Percentiles rank a stretch among this genome's conserved stretches.
These are phyloP conservation scores for Plantago ovata DNA, from an alignment of 257 asterid species.

Conservation along the genomic window DNA sequence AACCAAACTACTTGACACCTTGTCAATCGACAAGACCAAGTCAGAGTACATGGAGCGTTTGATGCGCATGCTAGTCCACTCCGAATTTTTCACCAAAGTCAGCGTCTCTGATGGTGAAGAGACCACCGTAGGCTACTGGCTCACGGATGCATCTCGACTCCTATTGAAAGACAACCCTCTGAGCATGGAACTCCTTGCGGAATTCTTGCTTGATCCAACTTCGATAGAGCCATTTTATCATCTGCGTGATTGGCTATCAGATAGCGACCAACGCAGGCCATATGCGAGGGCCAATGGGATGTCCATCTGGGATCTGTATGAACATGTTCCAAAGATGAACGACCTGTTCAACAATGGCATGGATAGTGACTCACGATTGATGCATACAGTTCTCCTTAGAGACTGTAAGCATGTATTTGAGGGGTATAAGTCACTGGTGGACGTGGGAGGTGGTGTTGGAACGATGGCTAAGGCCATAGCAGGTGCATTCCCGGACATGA, in stretches of 20 bases:
- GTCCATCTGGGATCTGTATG: background rate
- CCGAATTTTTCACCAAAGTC: slow-evolving; percentile 12
- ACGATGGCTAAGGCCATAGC: background rate
- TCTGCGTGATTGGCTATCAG: slow-evolving; percentile 12
- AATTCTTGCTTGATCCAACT: slow-evolving; percentile 3
- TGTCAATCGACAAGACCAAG: background rate
- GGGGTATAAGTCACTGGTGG: slow-evolving; percentile 18
- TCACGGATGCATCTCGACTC: slow-evolving; percentile 15
- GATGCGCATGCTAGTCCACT: slow-evolving; percentile 17
- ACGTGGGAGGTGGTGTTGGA: slow-evolving; percentile 16
- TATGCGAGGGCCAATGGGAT: slow-evolving; percentile 8
- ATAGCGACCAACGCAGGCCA: background rate
- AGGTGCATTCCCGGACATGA: slow-evolving; percentile 7
- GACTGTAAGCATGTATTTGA: slow-evolving; percentile 15
- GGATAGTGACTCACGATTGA: slow-evolving; percentile 13
- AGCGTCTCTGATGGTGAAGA: background rate
- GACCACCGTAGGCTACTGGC: slow-evolving; percentile 4
- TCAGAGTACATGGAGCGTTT: background rate
- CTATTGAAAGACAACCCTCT: slow-evolving; percentile 8
- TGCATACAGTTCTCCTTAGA: background rate
- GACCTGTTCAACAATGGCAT: slow-evolving; percentile 20
- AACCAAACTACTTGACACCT: slow-evolving; percentile 3
- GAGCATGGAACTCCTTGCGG: slow-evolving; percentile 14
- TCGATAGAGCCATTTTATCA: slow-evolving; percentile 10
- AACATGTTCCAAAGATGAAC: background rate